A percentile compares a stretch with the other conserved stretches of the same genome.
Evolutionary conservation across 805 yeast species (phyloP).

Genomic region (Saccharomycopsis amapae): DNA sequence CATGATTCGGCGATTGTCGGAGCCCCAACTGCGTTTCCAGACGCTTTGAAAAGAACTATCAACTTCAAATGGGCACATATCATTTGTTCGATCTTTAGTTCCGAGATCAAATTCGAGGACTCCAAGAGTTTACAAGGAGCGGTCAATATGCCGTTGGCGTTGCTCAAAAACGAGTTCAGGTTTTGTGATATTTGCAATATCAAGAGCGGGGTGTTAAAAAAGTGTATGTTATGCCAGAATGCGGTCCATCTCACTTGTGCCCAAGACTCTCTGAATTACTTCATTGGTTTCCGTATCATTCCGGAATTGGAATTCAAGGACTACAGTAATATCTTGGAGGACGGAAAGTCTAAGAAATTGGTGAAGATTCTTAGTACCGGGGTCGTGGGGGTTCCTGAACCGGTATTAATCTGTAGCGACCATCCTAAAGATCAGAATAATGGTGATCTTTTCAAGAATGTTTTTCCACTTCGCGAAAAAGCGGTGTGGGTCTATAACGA

Average conservation of each 20-base stretch:
- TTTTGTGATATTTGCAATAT: conserved; percentile 41
- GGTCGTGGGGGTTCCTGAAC: conserved; percentile 16
- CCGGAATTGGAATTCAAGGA: conserved; percentile 12
- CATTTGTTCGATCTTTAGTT: conserved; percentile 55
- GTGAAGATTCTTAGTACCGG: conserved; percentile 8
- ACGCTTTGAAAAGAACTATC: conserved; percentile 60
- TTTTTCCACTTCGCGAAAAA: neutral
- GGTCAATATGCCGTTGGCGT: conserved; percentile 25
- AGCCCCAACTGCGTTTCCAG: conserved; percentile 39
- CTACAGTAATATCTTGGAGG: neutral
- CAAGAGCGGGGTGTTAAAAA: conserved; percentile 42
- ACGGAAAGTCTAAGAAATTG: conserved; percentile 4
- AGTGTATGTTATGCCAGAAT: conserved; percentile 40
- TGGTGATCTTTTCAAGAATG: neutral
- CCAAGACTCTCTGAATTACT: conserved; percentile 37
- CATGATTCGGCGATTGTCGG: conserved; percentile 40
- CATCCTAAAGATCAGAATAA: conserved; percentile 6
- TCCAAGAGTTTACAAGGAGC: conserved; percentile 38
- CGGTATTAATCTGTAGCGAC: conserved; percentile 13
- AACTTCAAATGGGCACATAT: conserved; percentile 75
- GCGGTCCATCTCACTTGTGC: conserved; percentile 53
- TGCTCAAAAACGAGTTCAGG: conserved; percentile 28
- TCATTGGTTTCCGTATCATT: conserved; percentile 44
- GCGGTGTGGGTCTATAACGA: neutral
- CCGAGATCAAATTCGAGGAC: conserved; percentile 39